phyloP scores from a whole-genome alignment of 345 rosid species.

The Viola odorata region DNA sequence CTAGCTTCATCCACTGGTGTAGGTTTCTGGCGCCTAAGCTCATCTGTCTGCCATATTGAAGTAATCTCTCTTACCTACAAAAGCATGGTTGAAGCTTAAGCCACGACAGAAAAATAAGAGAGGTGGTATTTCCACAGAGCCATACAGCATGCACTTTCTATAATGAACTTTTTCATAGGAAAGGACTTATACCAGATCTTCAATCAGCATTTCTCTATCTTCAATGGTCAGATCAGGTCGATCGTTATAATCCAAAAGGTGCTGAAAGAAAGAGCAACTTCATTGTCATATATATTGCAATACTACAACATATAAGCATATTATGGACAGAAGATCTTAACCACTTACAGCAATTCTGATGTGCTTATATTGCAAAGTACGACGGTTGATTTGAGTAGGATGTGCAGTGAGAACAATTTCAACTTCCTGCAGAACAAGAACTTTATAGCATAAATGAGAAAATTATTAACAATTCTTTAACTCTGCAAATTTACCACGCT shows the following conservation, averaged over 20 bases:
- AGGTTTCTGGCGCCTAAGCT: slow-evolving; percentile 91
- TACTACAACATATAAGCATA: slow-evolving; percentile 4
- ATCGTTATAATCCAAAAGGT: slow-evolving; percentile 80
- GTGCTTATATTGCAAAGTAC: slow-evolving; percentile 96
- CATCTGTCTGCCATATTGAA: slow-evolving; percentile 94
- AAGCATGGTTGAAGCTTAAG: slow-evolving; percentile 13
- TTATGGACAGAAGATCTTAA: slow-evolving; percentile 2
- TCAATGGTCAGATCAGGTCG: slow-evolving; percentile 86
- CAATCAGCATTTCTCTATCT: slow-evolving; percentile 85
- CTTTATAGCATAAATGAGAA: slow-evolving; percentile 1
- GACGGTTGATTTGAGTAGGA: slow-evolving; percentile 93
- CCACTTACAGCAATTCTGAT: slow-evolving; percentile 78
- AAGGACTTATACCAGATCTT: slow-evolving; percentile 67
- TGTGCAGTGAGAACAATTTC: slow-evolving; percentile 99
- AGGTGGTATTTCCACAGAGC: background rate
- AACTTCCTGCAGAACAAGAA: slow-evolving; percentile 56
- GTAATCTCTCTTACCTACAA: slow-evolving; percentile 82
- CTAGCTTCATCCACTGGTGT: slow-evolving; percentile 95
- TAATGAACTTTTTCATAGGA: background rate
- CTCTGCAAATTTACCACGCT: background rate
- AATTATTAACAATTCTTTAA: background rate
- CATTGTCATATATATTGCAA: slow-evolving; percentile 10
- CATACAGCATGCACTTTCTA: background rate
- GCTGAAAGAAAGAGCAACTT: slow-evolving; percentile 41
- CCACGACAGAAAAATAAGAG: background rate